Evolutionary conservation across 148 eudicot genomes (phyloP).

Genomic region (Hydrangea macrophylla): DNA sequence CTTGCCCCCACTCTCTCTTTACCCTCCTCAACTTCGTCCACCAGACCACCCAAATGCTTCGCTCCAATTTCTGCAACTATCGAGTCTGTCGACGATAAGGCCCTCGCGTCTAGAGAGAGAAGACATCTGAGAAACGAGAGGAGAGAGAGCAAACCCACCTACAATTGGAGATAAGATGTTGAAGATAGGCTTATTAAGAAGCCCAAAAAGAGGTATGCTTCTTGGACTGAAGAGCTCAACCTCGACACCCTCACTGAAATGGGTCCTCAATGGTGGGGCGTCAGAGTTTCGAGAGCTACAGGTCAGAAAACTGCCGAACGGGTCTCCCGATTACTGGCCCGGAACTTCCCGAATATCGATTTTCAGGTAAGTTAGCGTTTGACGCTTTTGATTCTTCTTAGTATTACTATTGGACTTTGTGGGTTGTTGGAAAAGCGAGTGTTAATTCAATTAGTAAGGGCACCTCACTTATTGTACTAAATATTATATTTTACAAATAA

Average conservation of each 20-base stretch:
- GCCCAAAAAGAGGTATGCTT: slow-evolving; percentile 50
- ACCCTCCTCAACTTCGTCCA: slow-evolving; percentile 1
- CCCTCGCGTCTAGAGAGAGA: slow-evolving; percentile 60
- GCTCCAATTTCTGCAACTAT: slow-evolving; percentile 17
- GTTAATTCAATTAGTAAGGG: background rate
- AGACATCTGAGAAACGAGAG: slow-evolving; percentile 70
- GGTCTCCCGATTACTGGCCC: slow-evolving; percentile 45
- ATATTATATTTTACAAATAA: too few species aligned
- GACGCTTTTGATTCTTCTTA: background rate
- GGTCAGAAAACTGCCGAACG: slow-evolving; percentile 41
- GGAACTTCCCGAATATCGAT: slow-evolving; percentile 49
- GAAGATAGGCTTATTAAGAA: slow-evolving; percentile 68
- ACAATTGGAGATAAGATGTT: slow-evolving; percentile 75
- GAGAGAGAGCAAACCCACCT: slow-evolving; percentile 51
- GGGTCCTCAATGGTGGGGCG: slow-evolving; percentile 90
- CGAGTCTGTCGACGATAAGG: slow-evolving; percentile 15
- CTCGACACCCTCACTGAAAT: slow-evolving; percentile 52
- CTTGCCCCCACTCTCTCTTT: slow-evolving; percentile 10
- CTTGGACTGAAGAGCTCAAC: too few species aligned
- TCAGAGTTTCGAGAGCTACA: slow-evolving; percentile 52
- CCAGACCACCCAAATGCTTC: slow-evolving; percentile 5
- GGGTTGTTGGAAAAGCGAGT: background rate
- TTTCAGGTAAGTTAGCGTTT: slow-evolving; percentile 48
- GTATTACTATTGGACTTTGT: background rate
- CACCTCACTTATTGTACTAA: too few species aligned